A percentile compares a stretch with the other conserved stretches of the same genome.
Evolutionary conservation across 202 grass and related monocot species (phyloP).

Genomic region (Brachypodium distachyon): DNA sequence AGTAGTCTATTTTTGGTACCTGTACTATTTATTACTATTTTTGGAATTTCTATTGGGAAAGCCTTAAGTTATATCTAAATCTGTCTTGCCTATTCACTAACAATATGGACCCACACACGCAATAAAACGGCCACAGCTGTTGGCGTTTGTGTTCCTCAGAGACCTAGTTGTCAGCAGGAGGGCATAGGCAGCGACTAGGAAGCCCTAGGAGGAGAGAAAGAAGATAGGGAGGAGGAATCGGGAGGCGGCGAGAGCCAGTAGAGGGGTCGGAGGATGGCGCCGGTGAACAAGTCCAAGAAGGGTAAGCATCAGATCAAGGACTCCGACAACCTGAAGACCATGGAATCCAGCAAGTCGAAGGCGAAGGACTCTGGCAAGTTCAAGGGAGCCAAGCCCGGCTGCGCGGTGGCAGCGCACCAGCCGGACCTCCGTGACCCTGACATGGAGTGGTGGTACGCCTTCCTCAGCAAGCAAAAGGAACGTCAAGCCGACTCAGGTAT

Average conservation of each 20-base stretch:
- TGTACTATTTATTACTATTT: no score
- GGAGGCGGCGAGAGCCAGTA: not conserved
- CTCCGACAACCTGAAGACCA: conserved; percentile 34
- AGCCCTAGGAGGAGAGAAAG: not conserved
- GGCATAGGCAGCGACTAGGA: not conserved
- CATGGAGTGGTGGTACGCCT: conserved; percentile 85
- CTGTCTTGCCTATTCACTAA: no score
- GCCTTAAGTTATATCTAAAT: no score
- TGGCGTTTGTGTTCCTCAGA: no score
- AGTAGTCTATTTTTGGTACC: no score
- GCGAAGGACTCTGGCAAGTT: conserved; percentile 44
- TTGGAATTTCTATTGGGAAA: no score
- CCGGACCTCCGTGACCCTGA: conserved; percentile 58
- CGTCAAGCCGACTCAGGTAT: conserved; percentile 35
- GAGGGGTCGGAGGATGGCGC: conserved; percentile 23
- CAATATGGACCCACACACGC: no score
- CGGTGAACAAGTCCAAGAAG: conserved; percentile 68
- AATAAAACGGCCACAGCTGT: no score
- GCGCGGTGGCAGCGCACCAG: conserved; percentile 23
- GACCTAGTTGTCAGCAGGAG: no score
- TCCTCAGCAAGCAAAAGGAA: conserved; percentile 43
- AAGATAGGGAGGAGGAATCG: not conserved
- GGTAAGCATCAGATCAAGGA: conserved; percentile 54
- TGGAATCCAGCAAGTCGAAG: conserved; percentile 42
- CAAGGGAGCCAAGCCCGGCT: conserved; percentile 28